Conservation (phyloP, 164 flowering plant genomes). For the Paratinospora sagittata region DNA sequence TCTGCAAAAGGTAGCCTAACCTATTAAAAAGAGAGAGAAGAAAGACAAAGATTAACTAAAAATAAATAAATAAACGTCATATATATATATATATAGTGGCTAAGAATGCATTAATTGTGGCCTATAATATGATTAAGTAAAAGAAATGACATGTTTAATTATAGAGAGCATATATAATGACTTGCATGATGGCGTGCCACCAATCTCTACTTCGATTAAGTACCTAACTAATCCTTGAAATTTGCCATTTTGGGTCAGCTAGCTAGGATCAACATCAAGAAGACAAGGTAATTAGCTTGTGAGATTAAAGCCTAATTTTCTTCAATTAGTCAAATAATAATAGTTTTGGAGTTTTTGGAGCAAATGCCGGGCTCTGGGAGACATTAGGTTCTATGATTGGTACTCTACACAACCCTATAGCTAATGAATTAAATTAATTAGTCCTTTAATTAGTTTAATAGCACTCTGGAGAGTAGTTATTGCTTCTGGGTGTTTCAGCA, state of each 20-base stretch:
- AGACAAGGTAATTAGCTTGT: background rate
- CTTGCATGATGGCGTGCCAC: background rate
- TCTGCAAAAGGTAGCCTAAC: no score
- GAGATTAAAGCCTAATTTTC: background rate
- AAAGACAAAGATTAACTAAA: no score
- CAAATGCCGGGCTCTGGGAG: slow-evolving; percentile 2
- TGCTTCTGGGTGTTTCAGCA: background rate
- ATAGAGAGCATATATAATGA: background rate
- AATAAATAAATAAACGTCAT: no score
- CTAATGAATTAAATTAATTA: background rate
- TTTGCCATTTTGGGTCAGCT: slow-evolving; percentile 4
- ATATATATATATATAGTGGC: background rate
- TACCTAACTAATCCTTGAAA: background rate
- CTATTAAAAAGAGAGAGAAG: no score
- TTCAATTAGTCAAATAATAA: background rate
- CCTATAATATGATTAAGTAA: background rate
- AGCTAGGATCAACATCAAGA: slow-evolving; percentile 1
- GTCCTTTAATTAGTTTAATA: background rate
- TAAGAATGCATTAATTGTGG: background rate
- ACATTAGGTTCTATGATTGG: slow-evolving; percentile 1
- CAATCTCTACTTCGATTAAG: background rate
- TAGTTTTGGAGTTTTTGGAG: background rate
- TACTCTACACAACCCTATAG: background rate
- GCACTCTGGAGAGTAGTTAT: background rate
- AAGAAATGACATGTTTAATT: background rate